Conservation (phyloP, 495 filamentous ascomycete species). For the Lasiosphaeria ovina region DNA sequence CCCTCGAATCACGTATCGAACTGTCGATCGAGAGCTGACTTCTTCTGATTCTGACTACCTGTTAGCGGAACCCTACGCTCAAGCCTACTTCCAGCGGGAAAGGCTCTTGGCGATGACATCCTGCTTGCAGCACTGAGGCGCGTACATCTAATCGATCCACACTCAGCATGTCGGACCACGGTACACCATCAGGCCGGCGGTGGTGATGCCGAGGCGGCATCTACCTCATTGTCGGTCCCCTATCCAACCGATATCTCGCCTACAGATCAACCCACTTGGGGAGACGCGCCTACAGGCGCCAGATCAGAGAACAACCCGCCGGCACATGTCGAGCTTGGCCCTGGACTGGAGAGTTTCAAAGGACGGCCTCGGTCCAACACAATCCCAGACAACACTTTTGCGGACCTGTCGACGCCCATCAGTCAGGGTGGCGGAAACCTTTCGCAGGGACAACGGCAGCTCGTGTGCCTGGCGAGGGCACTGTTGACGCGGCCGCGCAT, state of each 20-base stretch:
- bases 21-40: background rate
- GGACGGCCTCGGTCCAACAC: too few species aligned
- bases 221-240: too few species aligned
- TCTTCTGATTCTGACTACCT: background rate
- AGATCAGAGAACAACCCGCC: too few species aligned
- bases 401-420: slow-evolving; percentile 28
- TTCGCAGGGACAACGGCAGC: slow-evolving; percentile 60
- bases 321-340: too few species aligned
- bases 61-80: slow-evolving; percentile 47
- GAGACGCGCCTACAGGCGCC: too few species aligned
- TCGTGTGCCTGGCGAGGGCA: slow-evolving; percentile 68
- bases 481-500: slow-evolving; percentile 72
- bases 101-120: slow-evolving; percentile 52
- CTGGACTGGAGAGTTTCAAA: too few species aligned
- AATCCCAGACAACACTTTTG: slow-evolving; percentile 18
- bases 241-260: too few species aligned
- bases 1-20: background rate
- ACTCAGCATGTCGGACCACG: slow-evolving; percentile 6
- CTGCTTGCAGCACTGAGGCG: slow-evolving; percentile 55
- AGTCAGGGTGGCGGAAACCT: slow-evolving; percentile 48
- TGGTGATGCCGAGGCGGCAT: too few species aligned
- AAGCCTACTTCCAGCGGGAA: slow-evolving; percentile 47
- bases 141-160: slow-evolving; percentile 42
- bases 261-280: too few species aligned
- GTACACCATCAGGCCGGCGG: too few species aligned